A percentile compares a stretch with the other conserved stretches of the same genome.
These are phyloP conservation scores for Fusarium buxicola DNA, from an alignment of 2,329 filamentous ascomycete species.

Conservation along the genomic window DNA sequence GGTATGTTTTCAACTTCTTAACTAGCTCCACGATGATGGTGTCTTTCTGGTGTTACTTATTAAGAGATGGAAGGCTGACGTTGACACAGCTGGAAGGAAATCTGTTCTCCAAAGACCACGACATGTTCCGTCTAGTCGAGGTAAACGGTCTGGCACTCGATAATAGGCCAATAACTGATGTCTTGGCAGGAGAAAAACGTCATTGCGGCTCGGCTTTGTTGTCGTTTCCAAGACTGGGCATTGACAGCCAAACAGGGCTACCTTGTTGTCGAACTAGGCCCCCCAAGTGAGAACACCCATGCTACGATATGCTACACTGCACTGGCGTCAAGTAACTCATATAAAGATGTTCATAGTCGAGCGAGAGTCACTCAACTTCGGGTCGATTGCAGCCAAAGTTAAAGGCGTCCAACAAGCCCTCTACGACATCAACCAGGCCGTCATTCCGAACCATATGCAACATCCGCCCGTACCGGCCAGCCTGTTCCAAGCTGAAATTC, in stretches of 20 bases:
- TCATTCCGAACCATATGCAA: not conserved
- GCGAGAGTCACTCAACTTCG: not conserved
- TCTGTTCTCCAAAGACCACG: not conserved
- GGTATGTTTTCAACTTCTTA: not conserved
- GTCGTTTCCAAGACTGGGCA: not conserved
- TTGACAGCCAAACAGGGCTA: not conserved
- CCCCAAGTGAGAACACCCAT: not conserved
- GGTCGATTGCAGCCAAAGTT: not conserved
- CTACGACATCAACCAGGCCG: not conserved
- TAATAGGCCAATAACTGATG: not conserved
- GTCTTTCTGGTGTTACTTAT: too few relatives aligned
- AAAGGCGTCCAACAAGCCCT: not conserved
- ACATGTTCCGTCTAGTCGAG: constrained; percentile 3
- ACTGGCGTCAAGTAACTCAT: too few relatives aligned
- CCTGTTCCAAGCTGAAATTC: not conserved
- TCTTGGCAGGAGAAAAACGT: not conserved
- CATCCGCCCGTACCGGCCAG: not conserved
- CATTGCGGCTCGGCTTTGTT: not conserved
- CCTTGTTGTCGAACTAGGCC: not conserved
- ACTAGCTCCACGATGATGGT: not conserved
- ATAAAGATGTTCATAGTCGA: not conserved
- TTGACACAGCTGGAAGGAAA: not conserved
- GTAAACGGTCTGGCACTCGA: not conserved
- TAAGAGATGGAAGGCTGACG: not conserved
- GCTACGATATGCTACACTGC: not conserved